phyloP scores from a whole-genome alignment of 139 green algal genomes.

The Tetradesmus obliquus region DNA sequence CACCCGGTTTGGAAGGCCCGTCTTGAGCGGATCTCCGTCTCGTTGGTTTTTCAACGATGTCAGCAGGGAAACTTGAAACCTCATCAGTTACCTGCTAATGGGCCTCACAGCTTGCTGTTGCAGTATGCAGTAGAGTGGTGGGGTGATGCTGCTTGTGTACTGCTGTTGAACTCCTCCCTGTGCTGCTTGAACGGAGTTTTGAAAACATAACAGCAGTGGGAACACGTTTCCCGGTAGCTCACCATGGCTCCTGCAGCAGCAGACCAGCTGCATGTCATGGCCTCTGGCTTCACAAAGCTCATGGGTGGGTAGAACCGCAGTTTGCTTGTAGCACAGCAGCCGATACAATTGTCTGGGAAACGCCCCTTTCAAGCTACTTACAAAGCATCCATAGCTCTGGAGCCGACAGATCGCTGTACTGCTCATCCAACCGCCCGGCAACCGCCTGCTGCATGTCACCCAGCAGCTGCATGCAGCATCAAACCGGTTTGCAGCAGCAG shows the following conservation, averaged over 20 bases:
- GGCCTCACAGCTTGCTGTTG: background rate
- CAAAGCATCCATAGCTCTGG: background rate
- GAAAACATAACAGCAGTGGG: too few species aligned
- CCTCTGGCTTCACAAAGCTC: constrained; percentile 36
- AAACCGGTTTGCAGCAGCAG: background rate
- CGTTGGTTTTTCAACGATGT: too few species aligned
- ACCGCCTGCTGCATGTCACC: background rate
- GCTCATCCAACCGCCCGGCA: background rate
- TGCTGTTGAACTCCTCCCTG: background rate
- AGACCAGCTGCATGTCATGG: constrained; percentile 43
- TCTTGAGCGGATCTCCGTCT: too few species aligned
- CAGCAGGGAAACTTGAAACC: too few species aligned
- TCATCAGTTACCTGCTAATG: background rate
- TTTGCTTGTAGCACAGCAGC: too few species aligned
- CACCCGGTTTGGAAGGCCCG: too few species aligned
- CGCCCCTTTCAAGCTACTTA: background rate
- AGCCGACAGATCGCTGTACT: background rate
- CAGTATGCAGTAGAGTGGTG: too few species aligned
- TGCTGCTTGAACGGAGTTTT: background rate
- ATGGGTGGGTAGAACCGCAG: constrained; percentile 17
- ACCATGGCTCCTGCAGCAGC: background rate
- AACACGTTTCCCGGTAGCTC: background rate
- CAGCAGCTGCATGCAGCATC: background rate
- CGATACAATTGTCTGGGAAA: too few species aligned
- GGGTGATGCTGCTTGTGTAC: background rate